Percentiles rank a stretch among this genome's conserved stretches.
phyloP scores from a whole-genome alignment of 106 monocot genomes.

The Alisma plantagoaquatica region DNA sequence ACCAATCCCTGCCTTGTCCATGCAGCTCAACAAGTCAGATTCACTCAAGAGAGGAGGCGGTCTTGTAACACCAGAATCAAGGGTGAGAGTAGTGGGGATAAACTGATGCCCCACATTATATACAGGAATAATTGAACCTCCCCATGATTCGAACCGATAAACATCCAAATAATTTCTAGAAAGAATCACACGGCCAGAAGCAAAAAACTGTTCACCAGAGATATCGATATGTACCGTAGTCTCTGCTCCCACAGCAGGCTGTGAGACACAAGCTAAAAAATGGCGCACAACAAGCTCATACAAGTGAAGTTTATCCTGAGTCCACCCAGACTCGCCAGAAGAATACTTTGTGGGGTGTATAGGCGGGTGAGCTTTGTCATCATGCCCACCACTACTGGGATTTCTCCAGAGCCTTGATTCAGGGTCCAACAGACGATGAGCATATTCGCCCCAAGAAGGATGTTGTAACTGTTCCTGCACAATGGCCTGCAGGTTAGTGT shows the following conservation, averaged over 20 bases:
- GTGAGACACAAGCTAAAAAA: slow-evolving; percentile 96
- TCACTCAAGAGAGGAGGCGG: slow-evolving; percentile 98
- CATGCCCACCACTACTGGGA: slow-evolving; percentile 90
- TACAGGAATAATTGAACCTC: slow-evolving; percentile 73
- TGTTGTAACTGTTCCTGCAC: slow-evolving; percentile 68
- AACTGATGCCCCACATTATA: slow-evolving; percentile 88
- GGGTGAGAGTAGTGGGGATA: slow-evolving; percentile 78
- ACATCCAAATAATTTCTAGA: slow-evolving; percentile 95
- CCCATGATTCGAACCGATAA: slow-evolving; percentile 92
- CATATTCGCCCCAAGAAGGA: slow-evolving; percentile 87
- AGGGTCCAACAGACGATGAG: slow-evolving; percentile 63
- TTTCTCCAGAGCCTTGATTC: slow-evolving; percentile 93
- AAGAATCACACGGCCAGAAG: slow-evolving; percentile 74
- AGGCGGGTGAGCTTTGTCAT: slow-evolving; percentile 99
- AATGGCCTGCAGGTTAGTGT: slow-evolving; percentile 77
- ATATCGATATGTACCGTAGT: slow-evolving; percentile 95
- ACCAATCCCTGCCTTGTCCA: slow-evolving; percentile 97
- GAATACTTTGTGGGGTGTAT: slow-evolving; percentile 98
- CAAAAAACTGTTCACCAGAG: slow-evolving; percentile 86
- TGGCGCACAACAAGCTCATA: slow-evolving; percentile 98
- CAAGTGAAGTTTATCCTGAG: slow-evolving; percentile 72
- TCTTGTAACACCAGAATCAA: slow-evolving; percentile 87
- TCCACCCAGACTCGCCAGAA: slow-evolving; percentile 69
- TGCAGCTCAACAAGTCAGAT: slow-evolving; percentile 91
- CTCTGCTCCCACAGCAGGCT: slow-evolving; percentile 95